Evolutionary conservation across 2,329 filamentous ascomycete species (phyloP), one percentile per base, ranked within the genome.

Genomic region (Thielaviopsis ethacetica): DNA sequence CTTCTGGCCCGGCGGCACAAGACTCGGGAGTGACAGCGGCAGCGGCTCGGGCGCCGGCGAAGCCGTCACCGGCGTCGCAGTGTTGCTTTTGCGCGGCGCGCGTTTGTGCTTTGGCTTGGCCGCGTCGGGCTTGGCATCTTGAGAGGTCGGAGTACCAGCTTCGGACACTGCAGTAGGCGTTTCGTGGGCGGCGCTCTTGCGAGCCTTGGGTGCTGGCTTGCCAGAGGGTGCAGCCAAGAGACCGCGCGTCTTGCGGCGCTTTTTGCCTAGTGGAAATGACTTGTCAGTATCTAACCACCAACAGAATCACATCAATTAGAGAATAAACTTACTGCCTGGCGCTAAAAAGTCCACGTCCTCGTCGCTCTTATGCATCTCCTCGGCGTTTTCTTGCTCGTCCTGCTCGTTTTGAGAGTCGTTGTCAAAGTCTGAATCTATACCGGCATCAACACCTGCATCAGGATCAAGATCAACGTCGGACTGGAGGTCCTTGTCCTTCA

Each of bases 401-500:
- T 30, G 27, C n/a, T 53, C 56, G 26, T 49, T 30, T 26, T 26
- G 51, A 6, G 53, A 53, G 9, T 30, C 38, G 44, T 2, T 19
- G 15, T 51, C 34, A 26, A 50, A 59, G 30, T 59, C 57, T 10
- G 49, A 21, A 49, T 58, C 57, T 6, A 7, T 7, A n/a, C 13
- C 38, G 3, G 51, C 34, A 13, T n/a, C 34, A 44, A 54, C 41
- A n/a, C 49, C 54, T 3, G 27, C 44, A 53, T 56, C 59, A 9
- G 30, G 44, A 2, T 64, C 62, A 60, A 63, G 62, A 41, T 64
- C 66, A 22, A 63, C 65, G 22, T 58, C 62, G 44, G 61, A 60
- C 21, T 62, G 60, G 21, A 68, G 68, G 27, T 68, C 66, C 9
- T 17, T 19, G 5, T 50, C 15, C 26, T 59, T 53, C 13, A 52